A percentile compares a stretch with the other conserved stretches of the same genome.
Evolutionary conservation across 2,329 filamentous ascomycete species (phyloP).

Genomic region (Sporothrix sp.): DNA sequence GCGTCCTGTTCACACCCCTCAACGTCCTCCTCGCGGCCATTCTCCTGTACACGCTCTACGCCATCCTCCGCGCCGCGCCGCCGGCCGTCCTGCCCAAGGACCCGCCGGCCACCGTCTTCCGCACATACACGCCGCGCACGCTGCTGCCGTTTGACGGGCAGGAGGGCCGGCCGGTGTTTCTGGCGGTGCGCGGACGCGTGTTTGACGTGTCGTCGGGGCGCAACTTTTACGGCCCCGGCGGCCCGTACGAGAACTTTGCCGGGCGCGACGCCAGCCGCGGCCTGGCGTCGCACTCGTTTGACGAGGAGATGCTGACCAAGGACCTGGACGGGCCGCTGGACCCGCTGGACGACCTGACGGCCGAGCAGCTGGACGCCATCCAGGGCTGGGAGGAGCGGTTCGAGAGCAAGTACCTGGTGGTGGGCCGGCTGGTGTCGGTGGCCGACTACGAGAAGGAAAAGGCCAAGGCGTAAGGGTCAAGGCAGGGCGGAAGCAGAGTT

Average conservation of each 20-base stretch:
- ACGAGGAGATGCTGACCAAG: constrained; percentile 88
- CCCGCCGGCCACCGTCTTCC: constrained; percentile 51
- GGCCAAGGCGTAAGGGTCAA: not conserved
- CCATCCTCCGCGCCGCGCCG: constrained; percentile 41
- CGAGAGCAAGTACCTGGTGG: constrained; percentile 86
- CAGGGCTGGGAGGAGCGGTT: constrained; percentile 92
- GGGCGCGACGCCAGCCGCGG: constrained; percentile 84
- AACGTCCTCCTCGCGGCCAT: constrained; percentile 50
- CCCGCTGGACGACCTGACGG: constrained; percentile 58
- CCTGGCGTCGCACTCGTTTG: constrained; percentile 84
- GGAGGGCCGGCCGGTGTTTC: constrained; percentile 65
- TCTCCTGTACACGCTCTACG: constrained; percentile 50
- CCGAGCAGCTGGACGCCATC: constrained; percentile 73
- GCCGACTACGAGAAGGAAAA: constrained; percentile 28
- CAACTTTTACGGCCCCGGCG: constrained; percentile 94
- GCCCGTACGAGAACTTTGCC: constrained; percentile 93
- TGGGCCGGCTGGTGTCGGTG: constrained; percentile 66
- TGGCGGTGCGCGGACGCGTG: constrained; percentile 82
- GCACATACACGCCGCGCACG: constrained; percentile 63
- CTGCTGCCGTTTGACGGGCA: constrained; percentile 80
- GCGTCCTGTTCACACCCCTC: too few species aligned
- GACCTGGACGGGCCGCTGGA: constrained; percentile 79
- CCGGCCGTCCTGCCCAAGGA: constrained; percentile 40
- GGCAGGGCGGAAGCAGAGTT: too few species aligned
- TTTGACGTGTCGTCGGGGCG: constrained; percentile 82